Percentiles rank a stretch among this genome's conserved stretches.
phyloP scores from a whole-genome alignment of 495 filamentous ascomycete species.

The Penicillium arizonense region DNA sequence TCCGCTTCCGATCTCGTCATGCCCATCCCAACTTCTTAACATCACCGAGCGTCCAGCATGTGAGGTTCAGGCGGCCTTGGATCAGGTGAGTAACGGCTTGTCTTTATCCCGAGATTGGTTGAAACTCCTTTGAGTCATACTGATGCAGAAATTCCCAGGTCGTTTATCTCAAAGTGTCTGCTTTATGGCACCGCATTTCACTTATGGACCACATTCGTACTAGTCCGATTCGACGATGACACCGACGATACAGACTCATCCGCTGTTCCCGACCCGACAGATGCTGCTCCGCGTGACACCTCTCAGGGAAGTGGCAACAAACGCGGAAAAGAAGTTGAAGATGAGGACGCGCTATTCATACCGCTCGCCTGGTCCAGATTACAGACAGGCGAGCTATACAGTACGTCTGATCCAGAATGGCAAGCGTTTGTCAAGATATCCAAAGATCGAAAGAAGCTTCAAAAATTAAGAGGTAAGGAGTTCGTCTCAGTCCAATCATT shows the following conservation, averaged over 20 bases:
- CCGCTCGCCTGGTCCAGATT: slow-evolving; percentile 56
- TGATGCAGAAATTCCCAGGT: slow-evolving; percentile 20
- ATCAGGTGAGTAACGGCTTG: slow-evolving; percentile 27
- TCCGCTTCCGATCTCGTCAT: slow-evolving; percentile 21
- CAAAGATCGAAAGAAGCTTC: slow-evolving; percentile 46
- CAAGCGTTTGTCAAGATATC: slow-evolving; percentile 59
- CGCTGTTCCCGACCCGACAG: not conserved
- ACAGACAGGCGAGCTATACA: slow-evolving; percentile 53
- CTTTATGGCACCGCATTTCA: slow-evolving; percentile 40
- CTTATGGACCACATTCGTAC: slow-evolving; percentile 34
- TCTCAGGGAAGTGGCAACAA: not conserved
- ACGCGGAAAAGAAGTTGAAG: slow-evolving; percentile 31
- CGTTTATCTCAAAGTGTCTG: slow-evolving; percentile 30
- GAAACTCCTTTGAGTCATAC: not conserved
- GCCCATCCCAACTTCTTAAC: slow-evolving; percentile 5
- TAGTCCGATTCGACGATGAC: slow-evolving; percentile 39
- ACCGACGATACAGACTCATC: slow-evolving; percentile 21
- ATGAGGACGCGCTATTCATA: slow-evolving; percentile 55
- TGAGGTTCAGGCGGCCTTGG: slow-evolving; percentile 41
- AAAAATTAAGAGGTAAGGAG: slow-evolving; percentile 49
- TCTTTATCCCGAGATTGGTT: not conserved
- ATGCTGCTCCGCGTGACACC: not conserved
- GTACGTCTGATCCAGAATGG: slow-evolving; percentile 68
- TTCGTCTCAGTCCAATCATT: not conserved
- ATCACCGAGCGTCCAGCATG: slow-evolving; percentile 30